Percentiles rank a stretch among this genome's conserved stretches.
These are phyloP conservation scores for Clitopilus passeckerianus DNA, from an alignment of 768 basidiomycete genomes.

Conservation along the genomic window DNA sequence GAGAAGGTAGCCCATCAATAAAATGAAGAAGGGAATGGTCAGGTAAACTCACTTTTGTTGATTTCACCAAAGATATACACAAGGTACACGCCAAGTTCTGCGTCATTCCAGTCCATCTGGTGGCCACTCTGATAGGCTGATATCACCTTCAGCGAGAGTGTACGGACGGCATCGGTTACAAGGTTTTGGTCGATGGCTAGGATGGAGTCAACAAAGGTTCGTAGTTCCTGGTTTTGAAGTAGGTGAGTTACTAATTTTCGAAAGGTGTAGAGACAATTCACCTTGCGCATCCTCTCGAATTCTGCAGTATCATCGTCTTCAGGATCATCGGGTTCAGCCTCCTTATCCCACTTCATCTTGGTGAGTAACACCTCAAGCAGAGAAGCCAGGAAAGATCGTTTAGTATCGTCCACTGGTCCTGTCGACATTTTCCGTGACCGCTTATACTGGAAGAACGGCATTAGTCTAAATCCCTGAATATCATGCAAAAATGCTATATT, in stretches of 20 bases:
- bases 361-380: constrained; percentile 74
- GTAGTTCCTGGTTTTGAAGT: constrained; percentile 58
- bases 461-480: constrained; percentile 3
- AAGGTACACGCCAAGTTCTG: constrained; percentile 89
- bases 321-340: constrained; percentile 71
- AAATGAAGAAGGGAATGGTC: background rate
- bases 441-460: constrained; percentile 62
- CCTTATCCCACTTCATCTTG: constrained; percentile 90
- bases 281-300: constrained; percentile 86
- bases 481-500: constrained; percentile 23
- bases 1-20: background rate
- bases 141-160: constrained; percentile 71
- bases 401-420: constrained; percentile 57
- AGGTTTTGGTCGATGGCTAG: constrained; percentile 82
- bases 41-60: constrained; percentile 62
- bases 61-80: constrained; percentile 94
- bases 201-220: constrained; percentile 83
- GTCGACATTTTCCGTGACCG: constrained; percentile 55
- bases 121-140: constrained; percentile 61
- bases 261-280: constrained; percentile 18
- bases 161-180: constrained; percentile 72
- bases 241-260: no score
- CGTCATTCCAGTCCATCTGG: constrained; percentile 82
- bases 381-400: constrained; percentile 72
- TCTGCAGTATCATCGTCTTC: constrained; percentile 85